Evolutionary conservation across 108 stramenopile species (phyloP).

Genomic region (Cyclotella cryptica): DNA sequence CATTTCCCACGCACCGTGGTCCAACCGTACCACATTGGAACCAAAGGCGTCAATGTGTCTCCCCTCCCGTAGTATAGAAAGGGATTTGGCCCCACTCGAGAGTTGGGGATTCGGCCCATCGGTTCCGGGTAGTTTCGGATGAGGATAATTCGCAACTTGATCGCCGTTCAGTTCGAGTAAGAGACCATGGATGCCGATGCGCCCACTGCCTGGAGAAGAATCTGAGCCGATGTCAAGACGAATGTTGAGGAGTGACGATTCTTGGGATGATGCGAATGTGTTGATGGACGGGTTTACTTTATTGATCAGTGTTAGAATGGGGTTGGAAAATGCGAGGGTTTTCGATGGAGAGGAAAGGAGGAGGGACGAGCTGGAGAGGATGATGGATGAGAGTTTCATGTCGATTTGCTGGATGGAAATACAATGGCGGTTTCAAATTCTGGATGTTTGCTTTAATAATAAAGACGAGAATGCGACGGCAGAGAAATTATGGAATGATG

Average conservation of each 20-base stretch:
- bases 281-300: constrained; percentile 42
- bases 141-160: constrained; percentile 17
- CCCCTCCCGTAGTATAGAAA: constrained; percentile 45
- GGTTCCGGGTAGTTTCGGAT: constrained; percentile 62
- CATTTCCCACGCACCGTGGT: constrained; percentile 73
- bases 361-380: neutral
- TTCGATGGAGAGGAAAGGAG: neutral
- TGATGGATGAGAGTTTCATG: constrained; percentile 7
- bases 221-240: constrained; percentile 46
- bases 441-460: neutral
- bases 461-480: too few relatives aligned
- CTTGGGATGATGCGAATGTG: constrained; percentile 43
- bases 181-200: constrained; percentile 48
- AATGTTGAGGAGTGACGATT: constrained; percentile 44
- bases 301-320: constrained; percentile 32
- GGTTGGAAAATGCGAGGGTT: neutral
- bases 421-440: neutral
- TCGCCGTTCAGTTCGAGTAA: constrained; percentile 43
- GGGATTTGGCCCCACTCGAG: constrained; percentile 55
- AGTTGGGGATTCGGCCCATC: constrained; percentile 73
- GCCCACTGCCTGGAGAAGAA: constrained; percentile 13
- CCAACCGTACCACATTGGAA: constrained; percentile 32
- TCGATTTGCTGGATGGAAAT: neutral
- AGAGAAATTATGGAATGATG: too few relatives aligned
- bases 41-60: constrained; percentile 56